Percentiles rank a stretch among this genome's conserved stretches.
These are phyloP conservation scores for Ophiostoma novo-ulmi DNA, from an alignment of 2,329 filamentous ascomycete genomes.

Conservation along the genomic window DNA sequence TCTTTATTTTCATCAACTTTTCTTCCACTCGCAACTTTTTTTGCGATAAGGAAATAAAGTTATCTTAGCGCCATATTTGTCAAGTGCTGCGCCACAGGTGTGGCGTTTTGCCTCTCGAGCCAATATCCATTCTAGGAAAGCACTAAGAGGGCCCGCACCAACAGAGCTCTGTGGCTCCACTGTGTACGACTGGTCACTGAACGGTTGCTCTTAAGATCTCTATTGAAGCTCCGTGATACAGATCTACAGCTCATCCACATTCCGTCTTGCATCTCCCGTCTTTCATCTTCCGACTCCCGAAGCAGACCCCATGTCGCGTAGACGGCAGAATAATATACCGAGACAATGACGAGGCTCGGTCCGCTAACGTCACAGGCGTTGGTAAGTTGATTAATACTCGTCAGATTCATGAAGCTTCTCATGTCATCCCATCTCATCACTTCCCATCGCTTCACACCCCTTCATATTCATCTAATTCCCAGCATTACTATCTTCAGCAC, in stretches of 20 bases:
- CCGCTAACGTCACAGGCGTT: constrained; percentile 54
- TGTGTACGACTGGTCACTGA: neutral
- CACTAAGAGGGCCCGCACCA: neutral
- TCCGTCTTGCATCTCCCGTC: neutral
- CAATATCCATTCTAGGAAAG: neutral
- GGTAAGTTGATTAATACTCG: constrained; percentile 36
- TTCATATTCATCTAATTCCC: too few relatives aligned
- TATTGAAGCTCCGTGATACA: neutral
- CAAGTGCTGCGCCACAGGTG: constrained; percentile 10
- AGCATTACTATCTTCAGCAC: too few relatives aligned
- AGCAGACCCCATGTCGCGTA: constrained; percentile 13
- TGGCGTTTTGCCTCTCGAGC: neutral
- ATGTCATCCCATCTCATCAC: neutral
- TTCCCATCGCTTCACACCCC: neutral
- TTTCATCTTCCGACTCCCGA: neutral
- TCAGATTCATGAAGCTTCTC: neutral
- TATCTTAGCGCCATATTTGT: constrained; percentile 36
- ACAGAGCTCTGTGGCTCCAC: neutral
- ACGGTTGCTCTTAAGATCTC: neutral
- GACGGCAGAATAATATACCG: neutral
- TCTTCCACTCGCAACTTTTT: constrained; percentile 25
- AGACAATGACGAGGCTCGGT: constrained; percentile 49
- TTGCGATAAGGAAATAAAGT: constrained; percentile 34
- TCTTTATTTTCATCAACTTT: constrained; percentile 5
- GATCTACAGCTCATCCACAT: neutral